Percentiles rank a stretch among this genome's conserved stretches.
Conservation (phyloP, 768 basidiomycete species). For the Termitomyces sp. region DNA sequence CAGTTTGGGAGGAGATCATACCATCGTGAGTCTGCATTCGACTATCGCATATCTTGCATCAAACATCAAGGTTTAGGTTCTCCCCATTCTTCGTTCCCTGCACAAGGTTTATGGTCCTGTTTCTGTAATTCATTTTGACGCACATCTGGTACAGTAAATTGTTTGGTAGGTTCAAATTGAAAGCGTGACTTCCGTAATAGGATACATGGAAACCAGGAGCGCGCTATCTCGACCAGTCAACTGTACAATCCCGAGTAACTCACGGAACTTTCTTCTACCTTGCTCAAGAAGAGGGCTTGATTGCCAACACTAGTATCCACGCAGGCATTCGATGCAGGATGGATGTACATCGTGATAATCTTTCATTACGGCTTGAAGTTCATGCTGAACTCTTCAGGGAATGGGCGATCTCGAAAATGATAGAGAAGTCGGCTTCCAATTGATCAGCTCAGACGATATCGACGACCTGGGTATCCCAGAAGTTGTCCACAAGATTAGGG, state of each 20-base stretch:
- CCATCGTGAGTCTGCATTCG: constrained; percentile 48
- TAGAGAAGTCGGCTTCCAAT: constrained; percentile 67
- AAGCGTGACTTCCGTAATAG: constrained; percentile 27
- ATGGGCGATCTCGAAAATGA: constrained; percentile 65
- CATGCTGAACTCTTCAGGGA: constrained; percentile 40
- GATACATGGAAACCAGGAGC: constrained; percentile 51
- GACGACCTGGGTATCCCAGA: constrained; percentile 73
- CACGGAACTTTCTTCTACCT: constrained; percentile 87
- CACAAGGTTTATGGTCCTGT: constrained; percentile 78
- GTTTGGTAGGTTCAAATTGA: background rate
- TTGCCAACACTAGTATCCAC: constrained; percentile 77
- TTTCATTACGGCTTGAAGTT: constrained; percentile 21
- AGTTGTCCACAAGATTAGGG: constrained; percentile 67
- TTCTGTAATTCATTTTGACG: constrained; percentile 83
- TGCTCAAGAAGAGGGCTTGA: constrained; percentile 73
- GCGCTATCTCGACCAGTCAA: constrained; percentile 52
- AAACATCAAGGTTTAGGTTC: constrained; percentile 35
- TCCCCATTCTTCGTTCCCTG: constrained; percentile 80
- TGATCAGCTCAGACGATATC: constrained; percentile 79
- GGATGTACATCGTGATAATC: constrained; percentile 17
- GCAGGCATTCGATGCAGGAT: constrained; percentile 84
- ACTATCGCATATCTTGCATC: background rate
- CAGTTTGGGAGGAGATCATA: constrained; percentile 86
- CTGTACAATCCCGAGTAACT: constrained; percentile 64
- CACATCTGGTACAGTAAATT: constrained; percentile 34